Base-by-base conservation (phyloP, 2,329 filamentous ascomycete species). In the Aspergillus hiratsukae region DNA sequence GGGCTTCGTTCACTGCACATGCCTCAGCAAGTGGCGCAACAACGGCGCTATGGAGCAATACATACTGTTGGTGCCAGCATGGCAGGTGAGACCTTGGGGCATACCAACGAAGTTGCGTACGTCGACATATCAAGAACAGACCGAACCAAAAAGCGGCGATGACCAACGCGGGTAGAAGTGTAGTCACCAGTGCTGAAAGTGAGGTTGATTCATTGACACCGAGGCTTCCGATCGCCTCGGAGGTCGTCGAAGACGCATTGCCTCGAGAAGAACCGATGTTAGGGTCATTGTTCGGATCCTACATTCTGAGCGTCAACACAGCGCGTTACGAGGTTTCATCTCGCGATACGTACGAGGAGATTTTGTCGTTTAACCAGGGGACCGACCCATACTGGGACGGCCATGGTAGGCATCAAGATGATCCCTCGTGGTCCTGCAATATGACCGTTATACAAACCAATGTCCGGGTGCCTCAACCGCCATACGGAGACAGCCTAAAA, bases 101-200 rank as follows among this genome's bases (percentile, higher is more conserved):
- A 57, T 78, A 79, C 69, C 77, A 81, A 31, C 78, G 73, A 19
- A 74, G 68, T 40, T 76, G 72, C 4, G 72, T 76, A 54, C 72
- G 73, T 37, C 78, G 76, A 58, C 78, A 73, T 45, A 80, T 67
- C 45, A 81, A 62, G 61, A 82, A 82, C 25, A 76, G 59, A 11
- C 69, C 58, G 49, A 81, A 71, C 66, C 76, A 75, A 46, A 79
- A 72, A 2, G 67, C 52, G 5, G 79, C 74, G 52, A 80, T 72
- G 43, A 80, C 55, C 52, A 79, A 63, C 4, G 76, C 71, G 2
- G 80, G 80, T 7, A 78, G 66, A 17, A 82, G 68, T n/a, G 80
- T 81, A 25, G 76, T 77, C 21, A 81, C 54, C 53, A 82, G 68
- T 1, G 72, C 72, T 4, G 77, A 81, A 29, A 78, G 67, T 3